Evolutionary conservation across 1,284 basidiomycete genomes (phyloP).

Genomic region (Termitomyces sp.): DNA sequence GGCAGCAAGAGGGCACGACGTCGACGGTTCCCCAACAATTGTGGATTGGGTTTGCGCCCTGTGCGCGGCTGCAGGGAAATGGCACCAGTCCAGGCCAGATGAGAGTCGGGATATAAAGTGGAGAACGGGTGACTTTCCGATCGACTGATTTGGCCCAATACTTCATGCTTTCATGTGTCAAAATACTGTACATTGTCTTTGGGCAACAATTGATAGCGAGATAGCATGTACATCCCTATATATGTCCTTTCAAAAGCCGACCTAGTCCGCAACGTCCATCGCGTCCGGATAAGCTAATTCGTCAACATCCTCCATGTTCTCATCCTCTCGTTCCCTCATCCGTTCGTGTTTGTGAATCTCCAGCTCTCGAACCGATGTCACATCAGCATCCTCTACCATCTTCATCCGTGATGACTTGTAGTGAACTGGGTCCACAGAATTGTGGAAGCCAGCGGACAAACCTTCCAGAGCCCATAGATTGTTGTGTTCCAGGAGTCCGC

Average conservation of each 20-base stretch:
- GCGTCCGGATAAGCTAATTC: constrained; percentile 17
- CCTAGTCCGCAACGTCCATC: constrained; percentile 31
- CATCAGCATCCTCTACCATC: constrained; percentile 58
- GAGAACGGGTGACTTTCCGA: constrained; percentile 8
- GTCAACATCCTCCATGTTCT: constrained; percentile 23
- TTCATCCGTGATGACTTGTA: constrained; percentile 44
- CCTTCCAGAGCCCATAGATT: constrained; percentile 66
- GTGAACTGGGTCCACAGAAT: constrained; percentile 55
- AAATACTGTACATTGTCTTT: not conserved
- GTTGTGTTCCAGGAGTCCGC: constrained; percentile 31
- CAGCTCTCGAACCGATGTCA: constrained; percentile 38
- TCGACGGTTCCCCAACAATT: constrained; percentile 40
- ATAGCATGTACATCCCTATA: not conserved
- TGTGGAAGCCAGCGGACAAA: constrained; percentile 54
- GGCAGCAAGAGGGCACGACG: constrained; percentile 37
- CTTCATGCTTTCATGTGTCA: not conserved
- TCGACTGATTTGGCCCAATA: constrained; percentile 1
- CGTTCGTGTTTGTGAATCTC: constrained; percentile 29
- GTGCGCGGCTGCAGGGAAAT: constrained; percentile 11
- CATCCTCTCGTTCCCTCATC: constrained; percentile 29
- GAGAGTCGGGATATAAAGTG: constrained; percentile 12
- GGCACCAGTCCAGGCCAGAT: constrained; percentile 15
- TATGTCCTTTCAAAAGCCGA: not conserved
- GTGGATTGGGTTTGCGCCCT: constrained; percentile 13
- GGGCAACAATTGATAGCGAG: not conserved